Evolutionary conservation across 106 monocot species (phyloP).

Genomic region (Dendrobium chrysotoxum): DNA sequence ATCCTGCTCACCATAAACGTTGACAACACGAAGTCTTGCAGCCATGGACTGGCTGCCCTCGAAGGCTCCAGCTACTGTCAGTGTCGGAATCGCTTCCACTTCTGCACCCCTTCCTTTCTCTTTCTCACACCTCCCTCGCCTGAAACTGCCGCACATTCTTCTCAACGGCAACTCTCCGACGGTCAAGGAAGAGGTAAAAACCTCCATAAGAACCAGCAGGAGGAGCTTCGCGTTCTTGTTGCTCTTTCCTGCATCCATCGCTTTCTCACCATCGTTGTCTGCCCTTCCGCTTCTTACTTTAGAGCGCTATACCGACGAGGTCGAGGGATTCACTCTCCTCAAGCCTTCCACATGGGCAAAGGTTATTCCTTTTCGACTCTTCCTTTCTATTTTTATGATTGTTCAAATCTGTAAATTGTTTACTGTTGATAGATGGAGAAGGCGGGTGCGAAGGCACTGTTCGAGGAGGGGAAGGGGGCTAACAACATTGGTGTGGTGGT

Average conservation of each 20-base stretch:
- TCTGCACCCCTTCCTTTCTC: not conserved
- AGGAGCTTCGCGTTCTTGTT: slow-evolving; percentile 11
- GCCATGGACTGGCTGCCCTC: not conserved
- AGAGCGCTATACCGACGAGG: slow-evolving; percentile 11
- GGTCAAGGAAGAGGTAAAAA: not conserved
- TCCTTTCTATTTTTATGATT: not conserved
- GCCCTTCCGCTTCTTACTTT: not conserved
- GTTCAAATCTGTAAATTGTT: not conserved
- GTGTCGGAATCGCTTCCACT: not conserved
- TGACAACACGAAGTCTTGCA: not conserved
- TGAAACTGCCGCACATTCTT: not conserved
- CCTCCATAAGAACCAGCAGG: not conserved
- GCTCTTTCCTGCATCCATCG: not conserved
- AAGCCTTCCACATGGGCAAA: slow-evolving; percentile 21
- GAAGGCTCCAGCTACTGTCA: not conserved
- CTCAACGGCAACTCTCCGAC: not conserved
- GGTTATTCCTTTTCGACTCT: not conserved
- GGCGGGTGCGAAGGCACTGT: slow-evolving; percentile 80
- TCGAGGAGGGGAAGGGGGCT: slow-evolving; percentile 49
- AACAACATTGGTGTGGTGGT: slow-evolving; percentile 91
- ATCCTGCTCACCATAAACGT: not conserved
- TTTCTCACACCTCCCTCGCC: not conserved
- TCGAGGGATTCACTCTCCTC: slow-evolving; percentile 20
- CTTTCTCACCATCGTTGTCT: slow-evolving; percentile 1
- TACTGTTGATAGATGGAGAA: slow-evolving; percentile 66